Conservation (phyloP, 2,329 filamentous ascomycete species). For the Apiospora malaysiana region DNA sequence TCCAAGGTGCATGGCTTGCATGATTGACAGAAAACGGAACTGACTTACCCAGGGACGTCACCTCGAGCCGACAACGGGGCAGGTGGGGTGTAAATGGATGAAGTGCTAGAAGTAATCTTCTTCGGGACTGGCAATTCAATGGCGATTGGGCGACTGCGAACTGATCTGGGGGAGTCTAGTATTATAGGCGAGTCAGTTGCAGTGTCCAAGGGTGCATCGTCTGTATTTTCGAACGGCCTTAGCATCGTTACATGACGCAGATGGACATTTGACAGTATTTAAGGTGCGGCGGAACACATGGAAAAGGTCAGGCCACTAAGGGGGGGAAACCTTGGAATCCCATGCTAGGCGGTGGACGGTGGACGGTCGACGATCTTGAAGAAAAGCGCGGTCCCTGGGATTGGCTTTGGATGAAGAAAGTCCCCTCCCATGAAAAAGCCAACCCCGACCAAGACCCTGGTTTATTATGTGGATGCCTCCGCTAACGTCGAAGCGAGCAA, state of each 20-base stretch:
- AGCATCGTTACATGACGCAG: conserved; percentile 22
- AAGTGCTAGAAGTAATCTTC: conserved; percentile 43
- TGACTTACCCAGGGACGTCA: conserved; percentile 63
- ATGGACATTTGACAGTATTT: conserved; percentile 4
- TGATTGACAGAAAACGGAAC: conserved; percentile 17
- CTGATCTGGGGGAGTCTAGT: conserved; percentile 32
- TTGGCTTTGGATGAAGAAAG: conserved; percentile 14
- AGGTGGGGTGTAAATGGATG: conserved; percentile 50
- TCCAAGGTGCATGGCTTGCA: background rate
- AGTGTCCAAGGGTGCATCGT: conserved; percentile 21
- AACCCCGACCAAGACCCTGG: conserved; percentile 14
- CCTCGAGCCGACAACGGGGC: conserved; percentile 63
- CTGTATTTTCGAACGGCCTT: conserved; percentile 18
- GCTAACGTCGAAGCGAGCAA: background rate
- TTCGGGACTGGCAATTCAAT: conserved; percentile 55
- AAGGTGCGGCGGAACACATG: conserved; percentile 17
- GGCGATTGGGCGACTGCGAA: conserved; percentile 55
- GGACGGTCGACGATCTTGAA: background rate
- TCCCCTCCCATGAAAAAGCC: background rate
- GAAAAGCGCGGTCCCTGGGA: conserved; percentile 14
- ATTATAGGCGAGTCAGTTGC: conserved; percentile 32
- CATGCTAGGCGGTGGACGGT: conserved; percentile 7
- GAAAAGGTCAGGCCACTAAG: conserved; percentile 14
- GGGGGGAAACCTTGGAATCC: conserved; percentile 20
- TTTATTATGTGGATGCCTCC: background rate